Base-by-base conservation (phyloP, 768 basidiomycete genomes). In the Boletus eberwhitei region DNA sequence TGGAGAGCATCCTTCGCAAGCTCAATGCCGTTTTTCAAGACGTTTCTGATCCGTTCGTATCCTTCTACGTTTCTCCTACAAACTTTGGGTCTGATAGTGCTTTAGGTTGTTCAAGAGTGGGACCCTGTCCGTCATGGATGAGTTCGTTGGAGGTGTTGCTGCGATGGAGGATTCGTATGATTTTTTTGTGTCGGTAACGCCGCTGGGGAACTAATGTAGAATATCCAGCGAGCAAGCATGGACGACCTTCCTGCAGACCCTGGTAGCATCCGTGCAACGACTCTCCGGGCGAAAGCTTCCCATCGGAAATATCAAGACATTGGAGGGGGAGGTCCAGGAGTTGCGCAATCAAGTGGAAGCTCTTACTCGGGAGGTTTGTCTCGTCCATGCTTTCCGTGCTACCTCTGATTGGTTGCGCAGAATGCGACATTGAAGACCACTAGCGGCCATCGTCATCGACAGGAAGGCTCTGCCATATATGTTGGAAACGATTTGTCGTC, bases 241-340 rank as follows among this genome's bases (percentile, higher is more conserved):
- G 90, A 71, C 75, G 21, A 55, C 71, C 2, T 83, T 88, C 63
- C 69, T 90, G 59, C 82, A 82, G 51, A 74, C 73, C 3, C 86
- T 90, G 64, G 68, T 83, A 3, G 63, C 71, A 2, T 85, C 86
- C 1, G 80, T 90, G 7, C 78, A 85, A 64, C 77, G 80, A 56
- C 79, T 91, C 50, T 88, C 86, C 8, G 85, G 87, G 0, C 78
- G 83, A 64, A 77, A 78, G 47, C 69, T 88, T 19, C 77, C 84
- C n/a, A 76, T 86, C 4, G 78, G 74, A 45, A 66, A 75, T 16
- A 71, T 71, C 0, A 73, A 74, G 2, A 73, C 74, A 19, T 61
- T 80, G 1, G 76, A 84, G 36, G 77, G 84, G 38, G 87, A 91
- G 65, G 68, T 87, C 3, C 84, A 84, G 56, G 71, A 71, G 4